These are phyloP conservation scores for Lasiodiplodia citricola DNA, from an alignment of 2,329 filamentous ascomycete species.

Conservation along the genomic window DNA sequence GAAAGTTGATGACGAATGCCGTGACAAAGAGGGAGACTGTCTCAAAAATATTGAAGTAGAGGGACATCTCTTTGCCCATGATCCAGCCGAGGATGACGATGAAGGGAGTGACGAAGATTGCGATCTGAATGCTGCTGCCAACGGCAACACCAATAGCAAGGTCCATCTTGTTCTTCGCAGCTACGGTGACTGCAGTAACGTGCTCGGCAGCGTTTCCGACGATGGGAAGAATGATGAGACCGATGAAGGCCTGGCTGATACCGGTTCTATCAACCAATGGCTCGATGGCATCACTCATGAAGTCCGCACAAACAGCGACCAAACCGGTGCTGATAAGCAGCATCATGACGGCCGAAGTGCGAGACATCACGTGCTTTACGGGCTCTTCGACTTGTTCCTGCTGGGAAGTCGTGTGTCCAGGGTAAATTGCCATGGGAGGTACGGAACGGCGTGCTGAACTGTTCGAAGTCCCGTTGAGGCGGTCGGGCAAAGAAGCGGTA, in stretches of 20 bases:
- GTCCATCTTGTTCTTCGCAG: conserved; percentile 85
- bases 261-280: conserved; percentile 64
- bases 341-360: conserved; percentile 62
- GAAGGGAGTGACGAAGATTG: conserved; percentile 77
- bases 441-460: neutral
- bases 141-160: conserved; percentile 81
- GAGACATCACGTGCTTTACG: conserved; percentile 56
- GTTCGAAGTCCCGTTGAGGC: conserved; percentile 37
- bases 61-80: conserved; percentile 71
- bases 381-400: conserved; percentile 33
- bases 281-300: conserved; percentile 76
- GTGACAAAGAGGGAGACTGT: conserved; percentile 79
- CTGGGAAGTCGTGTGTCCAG: neutral
- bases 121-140: conserved; percentile 78
- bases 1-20: conserved; percentile 83
- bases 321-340: conserved; percentile 60
- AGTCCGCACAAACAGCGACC: conserved; percentile 70
- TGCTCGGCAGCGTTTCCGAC: conserved; percentile 86
- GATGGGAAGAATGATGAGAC: conserved; percentile 79
- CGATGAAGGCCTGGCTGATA: conserved; percentile 76
- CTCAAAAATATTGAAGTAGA: conserved; percentile 67
- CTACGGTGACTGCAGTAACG: conserved; percentile 79
- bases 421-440: neutral
- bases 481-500: conserved; percentile 43
- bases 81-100: conserved; percentile 81